Evolutionary conservation across 129 eudicot species (phyloP).

Genomic region (Saussurea involucrata): DNA sequence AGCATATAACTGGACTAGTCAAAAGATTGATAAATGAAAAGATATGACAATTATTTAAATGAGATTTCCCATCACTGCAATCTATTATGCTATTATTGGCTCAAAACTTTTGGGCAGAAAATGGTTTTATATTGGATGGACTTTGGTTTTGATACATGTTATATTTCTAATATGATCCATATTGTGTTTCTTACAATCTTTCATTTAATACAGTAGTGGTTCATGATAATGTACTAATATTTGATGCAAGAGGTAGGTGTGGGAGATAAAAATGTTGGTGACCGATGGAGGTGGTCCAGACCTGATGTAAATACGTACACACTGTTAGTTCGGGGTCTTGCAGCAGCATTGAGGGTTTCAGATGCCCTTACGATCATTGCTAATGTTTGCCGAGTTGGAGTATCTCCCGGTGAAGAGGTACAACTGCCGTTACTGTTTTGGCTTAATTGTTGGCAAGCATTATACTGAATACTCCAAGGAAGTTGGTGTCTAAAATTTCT

Average conservation of each 20-base stretch:
- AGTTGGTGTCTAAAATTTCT: background rate
- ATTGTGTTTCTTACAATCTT: background rate
- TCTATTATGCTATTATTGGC: background rate
- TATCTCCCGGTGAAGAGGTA: conserved; percentile 94
- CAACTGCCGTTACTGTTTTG: conserved; percentile 1
- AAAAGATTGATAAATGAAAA: conserved; percentile 1
- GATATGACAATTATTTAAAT: background rate
- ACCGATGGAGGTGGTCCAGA: conserved; percentile 92
- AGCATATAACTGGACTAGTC: background rate
- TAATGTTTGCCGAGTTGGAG: conserved; percentile 75
- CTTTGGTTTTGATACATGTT: background rate
- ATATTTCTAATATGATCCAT: background rate
- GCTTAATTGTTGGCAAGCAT: background rate
- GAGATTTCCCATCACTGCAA: background rate
- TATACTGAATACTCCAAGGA: background rate
- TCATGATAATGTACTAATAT: background rate
- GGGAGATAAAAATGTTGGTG: conserved; percentile 47
- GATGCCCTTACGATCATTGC: conserved; percentile 78
- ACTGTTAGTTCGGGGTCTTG: conserved; percentile 65
- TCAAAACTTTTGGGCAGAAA: conserved; percentile 1
- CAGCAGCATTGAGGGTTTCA: conserved; percentile 80
- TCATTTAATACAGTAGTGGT: background rate
- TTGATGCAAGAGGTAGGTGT: conserved; percentile 38
- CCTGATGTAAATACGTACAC: conserved; percentile 80
- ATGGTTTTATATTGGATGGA: background rate